These are phyloP conservation scores for Ogataea corticis DNA, from an alignment of 805 yeast species.

Conservation along the genomic window DNA sequence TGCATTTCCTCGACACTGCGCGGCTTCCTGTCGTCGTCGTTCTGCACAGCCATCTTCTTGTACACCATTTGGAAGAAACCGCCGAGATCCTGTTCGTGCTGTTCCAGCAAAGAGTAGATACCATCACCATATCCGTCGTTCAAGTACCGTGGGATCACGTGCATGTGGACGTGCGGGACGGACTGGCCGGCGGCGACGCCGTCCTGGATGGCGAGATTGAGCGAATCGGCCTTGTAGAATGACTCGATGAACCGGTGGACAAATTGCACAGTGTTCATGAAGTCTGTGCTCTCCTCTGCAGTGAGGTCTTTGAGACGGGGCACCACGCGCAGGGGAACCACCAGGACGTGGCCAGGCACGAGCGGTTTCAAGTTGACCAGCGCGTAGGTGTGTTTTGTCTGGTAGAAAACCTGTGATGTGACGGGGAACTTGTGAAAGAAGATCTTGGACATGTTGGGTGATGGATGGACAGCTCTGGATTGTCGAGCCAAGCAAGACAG, in stretches of 20 bases:
- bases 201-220: slow-evolving; percentile 93
- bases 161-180: slow-evolving; percentile 95
- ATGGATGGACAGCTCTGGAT: too few relatives aligned
- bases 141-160: slow-evolving; percentile 80
- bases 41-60: slow-evolving; percentile 34
- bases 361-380: slow-evolving; percentile 90
- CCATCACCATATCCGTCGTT: slow-evolving; percentile 65
- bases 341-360: slow-evolving; percentile 89
- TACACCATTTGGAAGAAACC: slow-evolving; percentile 34
- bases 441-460: slow-evolving; percentile 27
- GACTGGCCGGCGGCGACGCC: slow-evolving; percentile 96
- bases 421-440: slow-evolving; percentile 56
- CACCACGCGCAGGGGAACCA: slow-evolving; percentile 78
- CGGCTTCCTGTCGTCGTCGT: slow-evolving; percentile 55
- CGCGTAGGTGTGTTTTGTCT: slow-evolving; percentile 70
- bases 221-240: slow-evolving; percentile 73
- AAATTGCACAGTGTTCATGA: slow-evolving; percentile 71
- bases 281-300: slow-evolving; percentile 72
- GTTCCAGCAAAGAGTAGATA: slow-evolving; percentile 66
- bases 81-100: slow-evolving; percentile 49
- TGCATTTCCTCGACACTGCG: slow-evolving; percentile 68
- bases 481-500: too few relatives aligned
- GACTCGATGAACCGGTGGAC: slow-evolving; percentile 67
- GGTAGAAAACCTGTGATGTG: slow-evolving; percentile 56
- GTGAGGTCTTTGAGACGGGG: slow-evolving; percentile 68